Percentiles rank a stretch among this genome's conserved stretches.
These are phyloP conservation scores for Arthrinium phaeospermum DNA, from an alignment of 2,329 filamentous ascomycete species.

Conservation along the genomic window DNA sequence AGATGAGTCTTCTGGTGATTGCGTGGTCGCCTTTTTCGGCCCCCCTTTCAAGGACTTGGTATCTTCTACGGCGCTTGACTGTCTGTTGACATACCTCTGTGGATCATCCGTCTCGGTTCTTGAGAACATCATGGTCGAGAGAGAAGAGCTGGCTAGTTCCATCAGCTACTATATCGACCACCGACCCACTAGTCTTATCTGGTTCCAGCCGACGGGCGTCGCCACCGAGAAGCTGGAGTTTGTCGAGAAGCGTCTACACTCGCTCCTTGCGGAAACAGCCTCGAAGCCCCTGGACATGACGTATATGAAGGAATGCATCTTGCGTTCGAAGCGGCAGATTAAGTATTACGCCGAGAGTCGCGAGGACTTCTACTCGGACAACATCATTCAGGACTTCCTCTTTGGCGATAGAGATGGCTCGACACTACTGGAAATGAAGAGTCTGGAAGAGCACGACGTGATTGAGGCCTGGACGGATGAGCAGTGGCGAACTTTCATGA, in stretches of 20 bases:
- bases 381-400: slow-evolving; percentile 90
- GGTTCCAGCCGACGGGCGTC: slow-evolving; percentile 85
- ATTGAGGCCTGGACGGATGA: slow-evolving; percentile 81
- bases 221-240: slow-evolving; percentile 82
- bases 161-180: slow-evolving; percentile 81
- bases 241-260: slow-evolving; percentile 85
- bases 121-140: slow-evolving; percentile 91
- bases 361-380: slow-evolving; percentile 79
- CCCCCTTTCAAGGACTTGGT: slow-evolving; percentile 77
- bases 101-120: slow-evolving; percentile 92
- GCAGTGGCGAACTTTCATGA: slow-evolving; percentile 83
- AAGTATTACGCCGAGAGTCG: slow-evolving; percentile 85
- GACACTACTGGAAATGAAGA: slow-evolving; percentile 66
- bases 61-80: slow-evolving; percentile 74
- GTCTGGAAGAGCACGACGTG: slow-evolving; percentile 65
- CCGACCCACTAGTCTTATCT: slow-evolving; percentile 82
- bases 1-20: slow-evolving; percentile 90
- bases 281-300: slow-evolving; percentile 84
- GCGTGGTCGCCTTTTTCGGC: slow-evolving; percentile 85
- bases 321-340: slow-evolving; percentile 78
- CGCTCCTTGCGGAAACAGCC: slow-evolving; percentile 81
- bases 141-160: slow-evolving; percentile 87
- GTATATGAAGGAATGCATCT: slow-evolving; percentile 88
- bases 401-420: slow-evolving; percentile 88
- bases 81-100: slow-evolving; percentile 84